phyloP scores from a whole-genome alignment of 2,329 filamentous ascomycete genomes.

The Gliomastix tumulicola region DNA sequence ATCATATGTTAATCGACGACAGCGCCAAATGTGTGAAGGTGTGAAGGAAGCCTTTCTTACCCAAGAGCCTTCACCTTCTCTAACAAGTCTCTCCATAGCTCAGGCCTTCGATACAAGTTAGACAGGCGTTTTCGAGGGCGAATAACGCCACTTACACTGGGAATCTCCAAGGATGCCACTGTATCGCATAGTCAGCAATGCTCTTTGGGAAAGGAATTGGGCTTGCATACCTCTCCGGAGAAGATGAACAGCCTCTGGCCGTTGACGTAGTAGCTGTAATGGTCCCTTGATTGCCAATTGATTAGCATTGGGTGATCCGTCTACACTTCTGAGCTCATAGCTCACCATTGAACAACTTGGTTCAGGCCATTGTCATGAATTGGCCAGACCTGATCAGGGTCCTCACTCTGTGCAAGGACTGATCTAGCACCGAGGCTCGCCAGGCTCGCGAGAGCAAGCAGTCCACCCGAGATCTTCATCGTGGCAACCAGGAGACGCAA shows the following conservation, averaged over 20 bases:
- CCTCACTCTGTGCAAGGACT: neutral
- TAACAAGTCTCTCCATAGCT: constrained; percentile 32
- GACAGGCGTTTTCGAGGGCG: neutral
- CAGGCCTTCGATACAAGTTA: constrained; percentile 1
- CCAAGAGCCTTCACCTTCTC: constrained; percentile 34
- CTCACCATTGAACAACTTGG: constrained; percentile 21
- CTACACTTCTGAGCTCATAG: neutral
- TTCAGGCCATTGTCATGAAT: constrained; percentile 22
- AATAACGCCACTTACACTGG: constrained; percentile 23
- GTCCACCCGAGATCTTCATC: neutral
- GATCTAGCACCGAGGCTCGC: neutral
- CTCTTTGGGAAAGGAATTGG: neutral
- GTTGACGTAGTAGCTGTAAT: constrained; percentile 31
- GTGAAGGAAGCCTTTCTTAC: constrained; percentile 13
- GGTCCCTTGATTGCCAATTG: constrained; percentile 21
- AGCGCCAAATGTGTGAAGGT: no score
- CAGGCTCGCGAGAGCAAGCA: constrained; percentile 2
- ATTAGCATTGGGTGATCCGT: neutral
- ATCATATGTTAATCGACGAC: no score
- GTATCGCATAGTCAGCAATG: constrained; percentile 1
- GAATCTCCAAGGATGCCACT: constrained; percentile 34
- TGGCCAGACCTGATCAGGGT: constrained; percentile 14
- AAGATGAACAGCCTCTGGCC: constrained; percentile 33
- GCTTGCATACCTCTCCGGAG: constrained; percentile 25
- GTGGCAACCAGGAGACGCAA: neutral